Percentiles rank a stretch among this genome's conserved stretches.
Evolutionary conservation across 2,329 filamentous ascomycete genomes (phyloP).

Genomic region (Intubia oerlemansii): DNA sequence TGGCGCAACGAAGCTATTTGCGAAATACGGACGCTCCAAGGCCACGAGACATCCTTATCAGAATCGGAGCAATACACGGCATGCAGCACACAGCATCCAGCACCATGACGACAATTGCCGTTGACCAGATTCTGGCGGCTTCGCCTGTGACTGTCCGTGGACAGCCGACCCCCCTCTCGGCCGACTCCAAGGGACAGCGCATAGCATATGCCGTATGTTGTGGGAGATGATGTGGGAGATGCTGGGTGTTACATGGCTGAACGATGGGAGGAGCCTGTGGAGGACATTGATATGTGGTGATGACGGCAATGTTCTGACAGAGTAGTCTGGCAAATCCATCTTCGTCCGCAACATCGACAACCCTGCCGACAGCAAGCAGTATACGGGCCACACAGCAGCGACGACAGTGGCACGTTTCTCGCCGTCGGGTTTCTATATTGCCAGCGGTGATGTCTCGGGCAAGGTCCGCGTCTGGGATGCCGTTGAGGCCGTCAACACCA

Average conservation of each 20-base stretch:
- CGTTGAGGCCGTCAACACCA: conserved; percentile 64
- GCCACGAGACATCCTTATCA: too few relatives aligned
- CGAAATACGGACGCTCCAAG: too few relatives aligned
- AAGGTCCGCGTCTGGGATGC: conserved; percentile 84
- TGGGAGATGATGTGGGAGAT: too few relatives aligned
- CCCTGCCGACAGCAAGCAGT: conserved; percentile 67
- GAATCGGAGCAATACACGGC: too few relatives aligned
- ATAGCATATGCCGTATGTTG: conserved; percentile 80
- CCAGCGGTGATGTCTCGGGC: conserved; percentile 72
- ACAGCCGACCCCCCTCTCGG: conserved; percentile 71
- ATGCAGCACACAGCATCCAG: background rate
- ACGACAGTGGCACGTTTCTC: conserved; percentile 90
- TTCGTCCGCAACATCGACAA: conserved; percentile 90
- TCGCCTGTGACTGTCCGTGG: conserved; percentile 67
- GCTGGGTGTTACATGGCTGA: too few relatives aligned
- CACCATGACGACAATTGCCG: conserved; percentile 20
- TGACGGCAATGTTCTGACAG: too few relatives aligned
- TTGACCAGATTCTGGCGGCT: conserved; percentile 61
- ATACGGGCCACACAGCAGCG: conserved; percentile 70
- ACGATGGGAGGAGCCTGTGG: too few relatives aligned
- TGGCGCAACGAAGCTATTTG: too few relatives aligned
- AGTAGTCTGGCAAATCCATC: conserved; percentile 85
- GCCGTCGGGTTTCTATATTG: conserved; percentile 85
- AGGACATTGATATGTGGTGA: too few relatives aligned
- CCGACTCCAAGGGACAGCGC: conserved; percentile 73